These are phyloP conservation scores for Hanseniaspora guilliermondii DNA, from an alignment of 805 yeast species.

Conservation along the genomic window DNA sequence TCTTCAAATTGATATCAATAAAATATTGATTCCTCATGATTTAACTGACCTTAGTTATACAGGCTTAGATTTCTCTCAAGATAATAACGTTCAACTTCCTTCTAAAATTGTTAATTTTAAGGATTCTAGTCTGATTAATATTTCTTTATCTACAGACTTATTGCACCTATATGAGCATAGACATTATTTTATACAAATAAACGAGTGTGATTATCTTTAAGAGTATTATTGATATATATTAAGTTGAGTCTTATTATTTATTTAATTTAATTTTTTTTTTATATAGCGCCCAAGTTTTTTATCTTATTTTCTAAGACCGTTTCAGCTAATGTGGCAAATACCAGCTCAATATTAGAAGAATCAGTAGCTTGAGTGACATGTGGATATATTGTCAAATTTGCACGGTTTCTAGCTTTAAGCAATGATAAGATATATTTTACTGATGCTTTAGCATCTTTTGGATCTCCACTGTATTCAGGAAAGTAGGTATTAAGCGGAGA, in stretches of 20 bases:
- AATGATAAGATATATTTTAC: slow-evolving; percentile 76
- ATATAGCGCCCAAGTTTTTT: slow-evolving; percentile 62
- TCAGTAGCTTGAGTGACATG: slow-evolving; percentile 93
- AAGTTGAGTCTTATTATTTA: not conserved
- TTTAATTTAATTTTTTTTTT: slow-evolving; percentile 11
- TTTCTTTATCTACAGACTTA: slow-evolving; percentile 12
- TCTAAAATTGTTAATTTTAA: not conserved
- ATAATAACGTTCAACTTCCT: not conserved
- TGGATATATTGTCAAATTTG: slow-evolving; percentile 72
- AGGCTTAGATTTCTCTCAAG: slow-evolving; percentile 15
- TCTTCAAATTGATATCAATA: slow-evolving; percentile 36
- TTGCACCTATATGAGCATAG: slow-evolving; percentile 31
- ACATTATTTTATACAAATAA: slow-evolving; percentile 28
- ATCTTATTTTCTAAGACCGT: slow-evolving; percentile 65
- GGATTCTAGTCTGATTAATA: not conserved
- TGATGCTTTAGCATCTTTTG: slow-evolving; percentile 78
- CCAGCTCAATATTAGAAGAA: slow-evolving; percentile 75
- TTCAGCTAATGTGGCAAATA: slow-evolving; percentile 73
- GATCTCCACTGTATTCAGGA: slow-evolving; percentile 88
- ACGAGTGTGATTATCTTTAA: slow-evolving; percentile 23
- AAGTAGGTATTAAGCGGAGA: slow-evolving; percentile 74
- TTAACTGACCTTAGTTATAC: slow-evolving; percentile 21
- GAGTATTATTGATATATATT: not conserved
- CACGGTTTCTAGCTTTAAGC: slow-evolving; percentile 70
- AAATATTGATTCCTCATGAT: slow-evolving; percentile 27